phyloP scores from a whole-genome alignment of 371 early-diverging fungal species.

The Apophysomyces elegans region DNA sequence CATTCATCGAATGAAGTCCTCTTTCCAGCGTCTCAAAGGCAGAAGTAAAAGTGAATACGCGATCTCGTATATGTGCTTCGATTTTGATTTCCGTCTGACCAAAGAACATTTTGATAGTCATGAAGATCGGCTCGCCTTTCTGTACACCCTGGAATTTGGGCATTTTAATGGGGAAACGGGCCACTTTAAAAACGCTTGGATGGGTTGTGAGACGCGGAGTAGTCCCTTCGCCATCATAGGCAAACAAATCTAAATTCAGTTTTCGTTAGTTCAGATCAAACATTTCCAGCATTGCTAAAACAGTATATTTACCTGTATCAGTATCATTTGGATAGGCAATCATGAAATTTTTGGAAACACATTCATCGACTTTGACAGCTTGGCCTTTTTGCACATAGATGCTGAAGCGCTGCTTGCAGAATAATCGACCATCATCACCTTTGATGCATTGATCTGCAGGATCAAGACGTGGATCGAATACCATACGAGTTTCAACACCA shows the following conservation, averaged over 20 bases:
- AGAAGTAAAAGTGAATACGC: constrained; percentile 53
- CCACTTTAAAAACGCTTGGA: constrained; percentile 51
- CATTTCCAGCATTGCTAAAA: not conserved
- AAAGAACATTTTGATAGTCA: constrained; percentile 62
- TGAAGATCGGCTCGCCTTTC: constrained; percentile 32
- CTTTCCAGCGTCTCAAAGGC: constrained; percentile 54
- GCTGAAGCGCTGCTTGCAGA: constrained; percentile 64
- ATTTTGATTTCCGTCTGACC: constrained; percentile 59
- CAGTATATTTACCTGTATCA: constrained; percentile 43
- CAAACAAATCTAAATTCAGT: constrained; percentile 44
- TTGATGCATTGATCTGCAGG: constrained; percentile 63
- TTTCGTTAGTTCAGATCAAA: not conserved
- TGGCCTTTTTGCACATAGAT: constrained; percentile 65
- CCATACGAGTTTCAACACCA: constrained; percentile 67
- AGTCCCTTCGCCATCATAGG: constrained; percentile 51
- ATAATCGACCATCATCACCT: constrained; percentile 49
- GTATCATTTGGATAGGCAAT: constrained; percentile 61
- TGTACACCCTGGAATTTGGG: constrained; percentile 50
- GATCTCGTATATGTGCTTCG: constrained; percentile 52
- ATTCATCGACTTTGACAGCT: constrained; percentile 60
- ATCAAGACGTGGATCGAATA: constrained; percentile 59
- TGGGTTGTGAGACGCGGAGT: constrained; percentile 52
- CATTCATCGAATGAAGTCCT: constrained; percentile 32
- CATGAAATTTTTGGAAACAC: constrained; percentile 67
- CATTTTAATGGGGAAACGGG: constrained; percentile 57